phyloP scores from a whole-genome alignment of 1,284 basidiomycete genomes.

The Rhodotorula sp. region DNA sequence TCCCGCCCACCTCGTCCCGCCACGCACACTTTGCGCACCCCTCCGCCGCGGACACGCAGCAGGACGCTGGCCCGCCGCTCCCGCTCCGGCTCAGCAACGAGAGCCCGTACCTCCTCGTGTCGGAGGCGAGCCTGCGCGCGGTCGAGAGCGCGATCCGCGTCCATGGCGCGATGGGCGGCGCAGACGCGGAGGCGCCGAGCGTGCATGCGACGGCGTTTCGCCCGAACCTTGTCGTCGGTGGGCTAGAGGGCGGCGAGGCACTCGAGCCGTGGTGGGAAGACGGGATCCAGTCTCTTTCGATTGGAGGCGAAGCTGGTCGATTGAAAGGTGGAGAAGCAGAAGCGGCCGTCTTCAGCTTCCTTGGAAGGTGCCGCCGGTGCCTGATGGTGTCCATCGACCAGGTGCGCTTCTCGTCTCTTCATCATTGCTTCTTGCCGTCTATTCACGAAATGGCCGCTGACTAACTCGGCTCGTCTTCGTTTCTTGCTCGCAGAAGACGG shows the following conservation, averaged over 20 bases:
- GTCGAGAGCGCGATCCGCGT: constrained; percentile 24
- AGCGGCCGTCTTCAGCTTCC: not conserved
- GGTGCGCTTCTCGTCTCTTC: not conserved
- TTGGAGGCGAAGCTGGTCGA: constrained; percentile 2
- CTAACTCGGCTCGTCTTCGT: not conserved
- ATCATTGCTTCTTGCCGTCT: no score
- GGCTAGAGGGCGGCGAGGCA: not conserved
- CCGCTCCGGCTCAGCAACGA: constrained; percentile 39
- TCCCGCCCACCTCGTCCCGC: constrained; percentile 9
- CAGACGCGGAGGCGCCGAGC: not conserved
- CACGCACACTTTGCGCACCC: constrained; percentile 31
- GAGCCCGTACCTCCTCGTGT: constrained; percentile 39
- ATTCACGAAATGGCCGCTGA: no score
- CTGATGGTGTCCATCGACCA: constrained; percentile 38
- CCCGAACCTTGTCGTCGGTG: constrained; percentile 26
- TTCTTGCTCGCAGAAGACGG: constrained; percentile 6
- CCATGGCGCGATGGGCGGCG: not conserved
- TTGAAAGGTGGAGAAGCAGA: no score
- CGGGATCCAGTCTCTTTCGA: constrained; percentile 4
- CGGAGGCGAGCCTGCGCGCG: constrained; percentile 13
- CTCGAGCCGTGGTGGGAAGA: constrained; percentile 32
- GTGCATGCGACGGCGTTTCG: constrained; percentile 28
- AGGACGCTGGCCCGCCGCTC: constrained; percentile 3
- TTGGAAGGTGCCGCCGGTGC: constrained; percentile 32
- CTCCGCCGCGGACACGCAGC: not conserved